These are phyloP conservation scores for Acacia acuminata DNA, from an alignment of 306 rosid species.

Conservation along the genomic window DNA sequence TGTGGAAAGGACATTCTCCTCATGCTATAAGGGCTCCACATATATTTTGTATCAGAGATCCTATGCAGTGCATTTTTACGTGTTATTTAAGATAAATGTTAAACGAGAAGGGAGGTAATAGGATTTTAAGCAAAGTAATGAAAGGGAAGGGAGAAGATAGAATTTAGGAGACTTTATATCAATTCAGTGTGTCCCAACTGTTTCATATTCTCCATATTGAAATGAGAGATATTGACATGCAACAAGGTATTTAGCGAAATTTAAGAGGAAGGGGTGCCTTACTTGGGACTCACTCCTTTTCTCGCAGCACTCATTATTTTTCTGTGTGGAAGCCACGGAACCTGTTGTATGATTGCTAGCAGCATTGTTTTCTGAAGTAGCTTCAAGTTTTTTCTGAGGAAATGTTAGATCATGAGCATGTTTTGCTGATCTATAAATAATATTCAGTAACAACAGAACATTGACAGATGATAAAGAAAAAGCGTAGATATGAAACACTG, in stretches of 20 bases:
- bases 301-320: constrained; percentile 47
- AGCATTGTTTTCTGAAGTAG: constrained; percentile 45
- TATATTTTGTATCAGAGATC: not conserved
- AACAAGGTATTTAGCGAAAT: not conserved
- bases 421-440: constrained; percentile 30
- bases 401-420: constrained; percentile 31
- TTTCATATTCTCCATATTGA: not conserved
- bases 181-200: not conserved
- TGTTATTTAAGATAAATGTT: not conserved
- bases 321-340: constrained; percentile 42
- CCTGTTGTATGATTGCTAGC: constrained; percentile 53
- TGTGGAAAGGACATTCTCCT: constrained; percentile 28
- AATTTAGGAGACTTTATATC: not conserved
- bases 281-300: constrained; percentile 64
- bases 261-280: constrained; percentile 26
- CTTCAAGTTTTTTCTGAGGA: constrained; percentile 37
- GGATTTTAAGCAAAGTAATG: not conserved
- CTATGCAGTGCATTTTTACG: not conserved
- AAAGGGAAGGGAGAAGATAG: constrained; percentile 2
- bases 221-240: not conserved
- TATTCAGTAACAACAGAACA: not conserved
- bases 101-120: not conserved
- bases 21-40: constrained; percentile 16
- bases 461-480: not conserved
- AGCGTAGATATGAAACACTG: not conserved